Evolutionary conservation across 345 rosid genomes (phyloP).

Genomic region (Nasturtium officinale): DNA sequence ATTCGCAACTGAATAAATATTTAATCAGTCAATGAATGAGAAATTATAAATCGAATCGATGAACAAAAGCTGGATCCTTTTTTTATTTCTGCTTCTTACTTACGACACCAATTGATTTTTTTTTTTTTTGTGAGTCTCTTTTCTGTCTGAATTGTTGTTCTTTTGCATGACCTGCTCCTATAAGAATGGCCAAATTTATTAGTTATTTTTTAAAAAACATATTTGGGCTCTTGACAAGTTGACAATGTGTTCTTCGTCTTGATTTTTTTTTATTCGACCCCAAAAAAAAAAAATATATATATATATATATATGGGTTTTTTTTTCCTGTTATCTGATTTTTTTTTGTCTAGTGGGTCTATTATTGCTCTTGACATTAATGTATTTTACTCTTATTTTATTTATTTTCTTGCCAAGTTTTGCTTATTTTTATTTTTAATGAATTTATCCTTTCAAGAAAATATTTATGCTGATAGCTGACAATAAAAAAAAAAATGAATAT

Average conservation of each 20-base stretch:
- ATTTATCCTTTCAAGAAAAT: slow-evolving; percentile 4
- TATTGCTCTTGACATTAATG: no score
- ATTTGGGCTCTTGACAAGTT: no score
- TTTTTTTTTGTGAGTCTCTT: slow-evolving; percentile 16
- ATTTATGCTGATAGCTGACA: not conserved
- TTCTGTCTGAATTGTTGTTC: not conserved
- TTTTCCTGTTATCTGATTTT: no score
- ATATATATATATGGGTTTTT: no score
- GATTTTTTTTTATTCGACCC: no score
- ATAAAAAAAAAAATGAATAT: not conserved
- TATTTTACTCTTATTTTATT: no score
- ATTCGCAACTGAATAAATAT: slow-evolving; percentile 26
- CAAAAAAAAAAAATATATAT: no score
- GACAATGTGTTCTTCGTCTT: no score
- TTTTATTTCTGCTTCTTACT: slow-evolving; percentile 25
- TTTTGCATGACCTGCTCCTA: not conserved
- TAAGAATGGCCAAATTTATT: no score
- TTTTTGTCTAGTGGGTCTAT: no score
- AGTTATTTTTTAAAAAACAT: no score
- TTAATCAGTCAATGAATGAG: slow-evolving; percentile 22
- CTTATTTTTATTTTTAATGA: not conserved
- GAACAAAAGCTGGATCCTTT: slow-evolving; percentile 21
- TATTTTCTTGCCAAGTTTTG: not conserved
- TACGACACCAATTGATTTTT: not conserved
- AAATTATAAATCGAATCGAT: slow-evolving; percentile 30